Evolutionary conservation across 2,329 filamentous ascomycete genomes (phyloP).

Genomic region (Alternaria sp.): DNA sequence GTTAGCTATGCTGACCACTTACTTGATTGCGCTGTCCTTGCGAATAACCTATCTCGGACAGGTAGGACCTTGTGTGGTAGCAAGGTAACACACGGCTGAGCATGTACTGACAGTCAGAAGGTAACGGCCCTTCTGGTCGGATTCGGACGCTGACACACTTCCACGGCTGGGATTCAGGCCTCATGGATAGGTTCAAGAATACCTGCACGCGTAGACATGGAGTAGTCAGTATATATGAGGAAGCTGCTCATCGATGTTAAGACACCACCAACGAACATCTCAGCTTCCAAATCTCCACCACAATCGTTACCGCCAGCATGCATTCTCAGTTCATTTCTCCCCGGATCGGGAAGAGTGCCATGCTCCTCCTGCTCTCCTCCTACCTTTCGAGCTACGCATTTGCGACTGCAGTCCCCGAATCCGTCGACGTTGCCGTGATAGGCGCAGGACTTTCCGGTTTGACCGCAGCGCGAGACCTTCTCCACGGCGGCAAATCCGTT

Average conservation of each 20-base stretch:
- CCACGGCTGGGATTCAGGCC: neutral
- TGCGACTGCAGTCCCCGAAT: conserved; percentile 6
- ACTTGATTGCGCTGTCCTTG: neutral
- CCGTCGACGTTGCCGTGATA: conserved; percentile 46
- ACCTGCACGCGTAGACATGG: neutral
- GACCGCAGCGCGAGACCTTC: conserved; percentile 42
- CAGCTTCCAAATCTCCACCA: neutral
- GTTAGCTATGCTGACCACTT: neutral
- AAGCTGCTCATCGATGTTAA: neutral
- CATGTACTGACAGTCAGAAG: neutral
- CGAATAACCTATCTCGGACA: neutral
- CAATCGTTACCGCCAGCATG: neutral
- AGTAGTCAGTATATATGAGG: neutral
- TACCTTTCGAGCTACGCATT: neutral
- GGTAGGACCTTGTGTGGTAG: neutral
- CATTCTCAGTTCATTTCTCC: neutral
- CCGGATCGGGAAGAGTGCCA: neutral
- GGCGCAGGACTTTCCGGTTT: conserved; percentile 53
- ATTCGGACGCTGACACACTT: neutral
- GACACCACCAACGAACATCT: neutral
- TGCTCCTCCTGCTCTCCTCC: neutral
- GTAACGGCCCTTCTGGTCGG: neutral
- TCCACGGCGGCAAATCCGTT: conserved; percentile 48
- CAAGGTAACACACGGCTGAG: neutral
- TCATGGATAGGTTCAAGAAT: neutral